Percentiles rank a stretch among this genome's conserved stretches.
phyloP scores from a whole-genome alignment of 257 asterid genomes.

The Nicotiana sylvestris region DNA sequence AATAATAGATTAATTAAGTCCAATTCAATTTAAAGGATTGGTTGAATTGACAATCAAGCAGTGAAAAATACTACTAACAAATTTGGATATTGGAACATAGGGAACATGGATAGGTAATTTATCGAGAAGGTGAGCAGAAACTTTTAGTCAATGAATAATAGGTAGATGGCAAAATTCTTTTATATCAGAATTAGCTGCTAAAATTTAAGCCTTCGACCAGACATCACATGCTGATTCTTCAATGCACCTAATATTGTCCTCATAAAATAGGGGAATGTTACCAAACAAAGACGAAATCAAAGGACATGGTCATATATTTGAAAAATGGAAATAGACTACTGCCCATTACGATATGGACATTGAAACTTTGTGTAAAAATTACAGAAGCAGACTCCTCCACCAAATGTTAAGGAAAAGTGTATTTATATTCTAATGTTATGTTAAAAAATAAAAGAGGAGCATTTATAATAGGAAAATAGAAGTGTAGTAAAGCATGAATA shows the following conservation, averaged over 20 bases:
- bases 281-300: constrained; percentile 7
- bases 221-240: neutral
- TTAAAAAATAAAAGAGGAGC: neutral
- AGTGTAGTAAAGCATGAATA: too few relatives aligned
- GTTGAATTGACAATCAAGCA: too few relatives aligned
- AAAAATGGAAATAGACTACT: neutral
- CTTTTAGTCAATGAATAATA: neutral
- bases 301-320: neutral
- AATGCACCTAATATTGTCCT: neutral
- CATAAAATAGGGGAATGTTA: neutral
- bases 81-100: neutral
- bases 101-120: neutral
- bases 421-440: neutral
- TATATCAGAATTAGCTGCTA: neutral
- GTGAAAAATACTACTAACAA: too few relatives aligned
- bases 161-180: neutral
- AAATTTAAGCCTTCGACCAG: neutral
- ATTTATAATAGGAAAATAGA: neutral
- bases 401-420: neutral
- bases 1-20: too few relatives aligned
- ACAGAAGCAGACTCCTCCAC: neutral
- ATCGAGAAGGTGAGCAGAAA: neutral
- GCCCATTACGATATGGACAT: neutral
- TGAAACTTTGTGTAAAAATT: neutral
- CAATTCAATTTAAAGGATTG: too few relatives aligned